These are phyloP conservation scores for Lipomyces chichibuensis DNA, from an alignment of 805 yeast genomes.

Conservation along the genomic window DNA sequence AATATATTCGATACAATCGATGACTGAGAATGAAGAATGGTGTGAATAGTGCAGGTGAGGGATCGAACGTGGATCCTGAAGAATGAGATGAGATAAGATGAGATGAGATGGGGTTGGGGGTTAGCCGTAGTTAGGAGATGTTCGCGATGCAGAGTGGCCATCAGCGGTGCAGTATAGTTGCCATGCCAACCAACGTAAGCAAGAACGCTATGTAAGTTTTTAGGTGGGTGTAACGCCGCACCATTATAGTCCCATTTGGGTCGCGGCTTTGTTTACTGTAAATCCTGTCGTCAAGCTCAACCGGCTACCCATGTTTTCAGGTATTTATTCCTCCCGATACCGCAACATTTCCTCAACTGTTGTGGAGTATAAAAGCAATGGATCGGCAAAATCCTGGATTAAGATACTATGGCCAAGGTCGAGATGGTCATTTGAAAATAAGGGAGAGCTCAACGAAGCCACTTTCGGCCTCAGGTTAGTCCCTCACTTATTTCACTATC, in stretches of 20 bases:
- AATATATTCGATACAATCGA: background rate
- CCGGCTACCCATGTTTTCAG: background rate
- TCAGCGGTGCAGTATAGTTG: background rate
- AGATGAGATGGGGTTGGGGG: background rate
- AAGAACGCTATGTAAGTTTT: too few relatives aligned
- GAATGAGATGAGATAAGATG: background rate
- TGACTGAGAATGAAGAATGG: background rate
- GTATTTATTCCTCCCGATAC: background rate
- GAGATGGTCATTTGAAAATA: slow-evolving; percentile 13
- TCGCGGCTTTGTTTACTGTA: too few relatives aligned
- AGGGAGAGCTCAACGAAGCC: slow-evolving; percentile 26
- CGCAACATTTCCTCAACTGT: background rate
- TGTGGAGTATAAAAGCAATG: background rate
- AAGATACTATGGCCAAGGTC: background rate
- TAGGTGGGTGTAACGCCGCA: too few relatives aligned
- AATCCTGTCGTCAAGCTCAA: background rate
- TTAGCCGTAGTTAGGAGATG: background rate
- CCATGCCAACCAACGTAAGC: background rate
- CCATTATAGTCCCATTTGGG: too few relatives aligned
- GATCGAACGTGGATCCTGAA: background rate
- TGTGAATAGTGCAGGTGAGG: background rate
- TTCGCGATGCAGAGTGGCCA: background rate
- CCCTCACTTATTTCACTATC: background rate
- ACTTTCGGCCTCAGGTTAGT: slow-evolving; percentile 13
- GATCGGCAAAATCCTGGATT: background rate